Evolutionary conservation across 2,329 filamentous ascomycete genomes (phyloP), one percentile per base, ranked within the genome.

Genomic region (Nothopassalora personata): DNA sequence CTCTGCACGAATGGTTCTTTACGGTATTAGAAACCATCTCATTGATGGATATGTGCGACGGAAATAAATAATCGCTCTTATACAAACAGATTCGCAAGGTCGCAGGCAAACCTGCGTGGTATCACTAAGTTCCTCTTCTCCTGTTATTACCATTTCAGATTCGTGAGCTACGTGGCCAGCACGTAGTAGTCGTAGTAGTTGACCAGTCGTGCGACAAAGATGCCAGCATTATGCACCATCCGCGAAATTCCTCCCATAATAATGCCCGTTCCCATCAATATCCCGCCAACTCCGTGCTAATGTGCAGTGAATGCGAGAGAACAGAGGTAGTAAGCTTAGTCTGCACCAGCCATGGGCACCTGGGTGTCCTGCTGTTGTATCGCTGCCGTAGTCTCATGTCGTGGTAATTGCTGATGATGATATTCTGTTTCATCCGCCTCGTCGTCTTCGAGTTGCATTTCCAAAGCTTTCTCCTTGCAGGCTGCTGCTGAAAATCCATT

Each of bases 401-500:
- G 27, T 30, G 15, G 43, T 34, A 43, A n/a, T 52, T 50, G 57
- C 45, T 48, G 51, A 31, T 52, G 47, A 43, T 51, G 28, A 7
- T 48, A 56, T 57, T 56, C 49, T 57, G 55, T 53, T 45, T 60
- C 55, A 39, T 65, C 54, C 6, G 56, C 54, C 36, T 58, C 59
- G 34, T 61, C 62, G 27, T 66, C 64, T 52, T 70, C 63, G 48
- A 61, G 61, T 27, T 66, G 62, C 46, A 92, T 75, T 75, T 90
- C 83, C 60, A 83, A 77, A 33, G 86, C 87, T 68, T 91, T 88
- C 70, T 96, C 91, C 73, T 88, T 88, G 76, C 92, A 97, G 48
- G 91, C 90, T 36, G 86, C 84, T 45, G 92, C 90, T 39, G 91
- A 94, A 72, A 96, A 95, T 50, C 92, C 91, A 53, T 87, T 89